Evolutionary conservation across 139 green algal genomes (phyloP).

Genomic region (Picochlorum sp.): DNA sequence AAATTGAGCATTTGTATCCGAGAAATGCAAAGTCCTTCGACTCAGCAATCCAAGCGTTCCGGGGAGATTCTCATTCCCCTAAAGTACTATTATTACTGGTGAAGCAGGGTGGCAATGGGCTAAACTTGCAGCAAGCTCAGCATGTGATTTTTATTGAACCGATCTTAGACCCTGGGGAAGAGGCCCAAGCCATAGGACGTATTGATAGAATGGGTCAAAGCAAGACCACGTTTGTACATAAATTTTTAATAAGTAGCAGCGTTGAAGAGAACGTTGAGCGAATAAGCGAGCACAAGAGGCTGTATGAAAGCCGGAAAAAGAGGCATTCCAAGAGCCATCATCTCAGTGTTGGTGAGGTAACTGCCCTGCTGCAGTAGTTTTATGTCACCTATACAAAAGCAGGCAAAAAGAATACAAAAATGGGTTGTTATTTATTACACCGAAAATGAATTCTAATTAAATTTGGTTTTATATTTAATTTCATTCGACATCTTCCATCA

Average conservation of each 20-base stretch:
- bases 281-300: slow-evolving; percentile 14
- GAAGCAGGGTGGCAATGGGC: slow-evolving; percentile 50
- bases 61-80: slow-evolving; percentile 1
- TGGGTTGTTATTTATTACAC: no score
- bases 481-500: slow-evolving; percentile 5
- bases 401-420: no score
- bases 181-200: slow-evolving; percentile 51
- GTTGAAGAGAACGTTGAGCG: slow-evolving; percentile 73
- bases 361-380: slow-evolving; percentile 8
- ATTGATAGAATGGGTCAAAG: slow-evolving; percentile 64
- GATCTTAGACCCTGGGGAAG: slow-evolving; percentile 33
- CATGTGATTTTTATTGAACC: slow-evolving; percentile 79
- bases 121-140: slow-evolving; percentile 75
- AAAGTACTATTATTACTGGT: slow-evolving; percentile 67
- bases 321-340: not conserved
- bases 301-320: not conserved
- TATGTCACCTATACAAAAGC: no score
- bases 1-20: slow-evolving; percentile 30
- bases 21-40: slow-evolving; percentile 30
- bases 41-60: slow-evolving; percentile 43
- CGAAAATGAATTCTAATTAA: not conserved
- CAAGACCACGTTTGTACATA: slow-evolving; percentile 49
- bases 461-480: not conserved
- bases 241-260: slow-evolving; percentile 54
- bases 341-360: slow-evolving; percentile 18